Conservation (phyloP, 2,329 filamentous ascomycete genomes). For the Neophaeococcomyces aloes region DNA sequence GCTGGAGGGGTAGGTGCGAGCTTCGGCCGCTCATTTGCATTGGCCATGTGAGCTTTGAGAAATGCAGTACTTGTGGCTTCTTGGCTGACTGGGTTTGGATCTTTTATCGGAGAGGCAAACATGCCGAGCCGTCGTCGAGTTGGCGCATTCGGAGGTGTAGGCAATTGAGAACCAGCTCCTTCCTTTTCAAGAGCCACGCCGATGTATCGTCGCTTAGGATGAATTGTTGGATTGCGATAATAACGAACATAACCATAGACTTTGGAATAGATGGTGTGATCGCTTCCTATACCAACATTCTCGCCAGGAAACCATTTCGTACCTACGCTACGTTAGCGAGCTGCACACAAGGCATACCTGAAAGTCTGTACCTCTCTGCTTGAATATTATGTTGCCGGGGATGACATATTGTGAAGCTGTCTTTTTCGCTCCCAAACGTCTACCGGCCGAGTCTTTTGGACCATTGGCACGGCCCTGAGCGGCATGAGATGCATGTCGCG, state of each 20-base stretch:
- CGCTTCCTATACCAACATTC: constrained; percentile 87
- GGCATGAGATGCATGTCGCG: constrained; percentile 53
- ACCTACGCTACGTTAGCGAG: constrained; percentile 35
- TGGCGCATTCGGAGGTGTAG: constrained; percentile 62
- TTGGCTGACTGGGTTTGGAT: constrained; percentile 10
- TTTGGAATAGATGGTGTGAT: constrained; percentile 88
- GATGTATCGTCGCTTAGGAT: constrained; percentile 87
- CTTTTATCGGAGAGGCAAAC: constrained; percentile 40
- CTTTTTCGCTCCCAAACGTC: constrained; percentile 91
- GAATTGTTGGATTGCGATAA: constrained; percentile 74
- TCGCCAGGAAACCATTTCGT: constrained; percentile 92
- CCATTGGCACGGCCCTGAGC: constrained; percentile 59
- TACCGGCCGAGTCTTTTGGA: constrained; percentile 60
- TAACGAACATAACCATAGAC: constrained; percentile 88
- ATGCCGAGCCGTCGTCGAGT: constrained; percentile 67
- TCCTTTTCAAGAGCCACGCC: constrained; percentile 79
- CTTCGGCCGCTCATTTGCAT: constrained; percentile 19
- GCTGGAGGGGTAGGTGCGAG: constrained; percentile 21
- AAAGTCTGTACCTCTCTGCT: constrained; percentile 51
- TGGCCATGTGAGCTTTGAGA: constrained; percentile 12
- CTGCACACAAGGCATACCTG: not conserved
- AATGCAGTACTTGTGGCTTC: constrained; percentile 11
- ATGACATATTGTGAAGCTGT: constrained; percentile 87
- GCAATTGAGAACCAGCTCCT: constrained; percentile 52
- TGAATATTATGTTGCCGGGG: constrained; percentile 95